Base-by-base conservation (phyloP, 305 asterid species). In the Fraxinus dipetala region DNA sequence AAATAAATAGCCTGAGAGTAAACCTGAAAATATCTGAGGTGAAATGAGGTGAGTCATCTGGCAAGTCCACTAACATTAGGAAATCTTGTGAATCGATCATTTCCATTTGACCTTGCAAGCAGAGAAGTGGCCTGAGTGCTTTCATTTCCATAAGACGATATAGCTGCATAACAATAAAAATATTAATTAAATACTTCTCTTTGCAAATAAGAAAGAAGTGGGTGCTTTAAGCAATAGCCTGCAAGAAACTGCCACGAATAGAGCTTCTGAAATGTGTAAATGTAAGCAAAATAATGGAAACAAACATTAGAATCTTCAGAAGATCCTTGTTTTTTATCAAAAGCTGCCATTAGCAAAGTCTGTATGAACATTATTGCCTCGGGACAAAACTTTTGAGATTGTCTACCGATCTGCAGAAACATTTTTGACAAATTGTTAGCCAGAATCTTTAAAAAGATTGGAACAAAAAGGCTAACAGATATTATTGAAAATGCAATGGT, bases 351-450 rank as follows among this genome's bases (percentile, higher is more conserved):
- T 80, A 93, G 88, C 92, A 90, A 78, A 78, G 97, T 89, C 76
- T 89, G 93, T 11, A 94, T 81, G 85, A 93, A 96, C 6, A 89
- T 81, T 83, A 96, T 81, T 32, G 97, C 97, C 92, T 94, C 99
- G 0, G 98, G 98, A 83, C 93, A 96, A 35, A 86, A 91, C 84
- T 93, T 94, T 36, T 85, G 84, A 34, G 98, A 94, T 83, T 93
- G 98, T 76, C 87, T 85, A 75, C 88, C 16, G 83, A 91, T 85
- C 98, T 96, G 91, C 85, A 86, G 24, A 31, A 81, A 78, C 7
- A 83, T 74, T 78, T 78, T 45, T 31, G 18, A 78, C 74, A n/a
- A n/a, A 79, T 22, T 32, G 83, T 73, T n/a, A 40, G 22, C 56
- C 79, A 70, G 30, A 74, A 69, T 69, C 36, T 28, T 14, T 13